Base-by-base conservation (phyloP, 345 rosid genomes). In the Orychophragmus violaceus region DNA sequence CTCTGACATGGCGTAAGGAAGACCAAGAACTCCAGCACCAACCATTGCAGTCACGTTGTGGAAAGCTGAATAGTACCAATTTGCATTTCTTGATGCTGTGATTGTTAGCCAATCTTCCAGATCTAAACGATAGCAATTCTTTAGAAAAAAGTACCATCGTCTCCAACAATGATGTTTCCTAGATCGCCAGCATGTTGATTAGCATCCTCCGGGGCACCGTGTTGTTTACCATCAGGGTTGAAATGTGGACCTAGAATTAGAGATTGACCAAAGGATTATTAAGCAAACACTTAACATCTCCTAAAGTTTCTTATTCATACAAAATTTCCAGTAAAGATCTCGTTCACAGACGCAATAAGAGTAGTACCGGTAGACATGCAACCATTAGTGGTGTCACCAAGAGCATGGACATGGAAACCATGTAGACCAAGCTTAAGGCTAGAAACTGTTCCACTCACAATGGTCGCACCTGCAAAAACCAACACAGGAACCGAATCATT, bases 131-230 rank as follows among this genome's bases (percentile, higher is more conserved):
- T n/a, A n/a, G n/a, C 8, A 71, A 0, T 45, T 30, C 44, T 33
- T 9, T 42, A 62, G 33, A 12, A 55, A 36, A 21, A 3, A 66
- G 35, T 84, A 89, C 97, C 97, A 68, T 92, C 90, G 48, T 75
- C 93, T 68, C 95, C 91, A 62, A 36, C 96, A 76, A 37, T 74
- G 64, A 89, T 66, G 68, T 87, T 89, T 74, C 97, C 98, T 24
- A 87, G 69, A 80, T 92, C 98, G 51, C 97, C 97, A 56, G 97
- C 98, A 83, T 90, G 98, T 25, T 97, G 96, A 36, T 73, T 76
- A 60, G 73, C 90, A 36, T 93, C 98, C 25, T 71, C 85, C 12
- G 98, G 94, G 35, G 93, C 87, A 79, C 98, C 97, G 56, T 93
- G 98, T 35, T 85, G 86, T 72, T 92, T 92, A 46, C 77, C 76